Conservation (phyloP, 306 rosid genomes). For the Cicer judaicum region DNA sequence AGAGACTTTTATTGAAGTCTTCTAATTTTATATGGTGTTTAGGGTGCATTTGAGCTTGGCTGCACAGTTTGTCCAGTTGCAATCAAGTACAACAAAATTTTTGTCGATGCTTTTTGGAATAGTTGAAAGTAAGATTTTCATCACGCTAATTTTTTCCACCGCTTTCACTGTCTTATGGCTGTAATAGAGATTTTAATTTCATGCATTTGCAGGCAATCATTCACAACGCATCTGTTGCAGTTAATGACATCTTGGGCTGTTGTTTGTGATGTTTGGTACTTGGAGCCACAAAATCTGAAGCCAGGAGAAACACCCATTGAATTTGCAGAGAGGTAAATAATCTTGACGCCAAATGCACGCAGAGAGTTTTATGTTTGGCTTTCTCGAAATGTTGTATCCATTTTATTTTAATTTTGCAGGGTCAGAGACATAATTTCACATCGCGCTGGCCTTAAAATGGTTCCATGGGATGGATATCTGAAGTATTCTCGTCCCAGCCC, state of each 20-base stretch:
- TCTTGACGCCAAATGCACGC: conserved; percentile 23
- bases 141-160: conserved; percentile 3
- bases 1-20: conserved; percentile 29
- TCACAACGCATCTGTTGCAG: conserved; percentile 92
- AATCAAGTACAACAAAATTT: conserved; percentile 95
- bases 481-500: conserved; percentile 97
- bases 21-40: conserved; percentile 42
- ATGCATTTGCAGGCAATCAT: conserved; percentile 77
- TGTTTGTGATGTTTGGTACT: conserved; percentile 95
- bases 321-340: conserved; percentile 84
- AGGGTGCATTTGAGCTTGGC: conserved; percentile 99
- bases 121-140: conserved; percentile 81
- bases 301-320: conserved; percentile 90
- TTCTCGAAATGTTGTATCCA: conserved; percentile 7
- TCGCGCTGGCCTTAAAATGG: conserved; percentile 93
- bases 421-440: conserved; percentile 82
- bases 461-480: conserved; percentile 98
- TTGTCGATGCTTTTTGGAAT: conserved; percentile 98
- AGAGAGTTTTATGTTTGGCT: conserved; percentile 1
- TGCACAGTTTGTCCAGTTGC: conserved; percentile 94
- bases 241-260: conserved; percentile 99
- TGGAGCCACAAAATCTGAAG: conserved; percentile 84
- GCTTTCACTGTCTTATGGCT: background rate
- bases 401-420: conserved; percentile 54
- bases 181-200: conserved; percentile 6